Conservation (phyloP, 1,284 basidiomycete species). For the Vanrija sp. region DNA sequence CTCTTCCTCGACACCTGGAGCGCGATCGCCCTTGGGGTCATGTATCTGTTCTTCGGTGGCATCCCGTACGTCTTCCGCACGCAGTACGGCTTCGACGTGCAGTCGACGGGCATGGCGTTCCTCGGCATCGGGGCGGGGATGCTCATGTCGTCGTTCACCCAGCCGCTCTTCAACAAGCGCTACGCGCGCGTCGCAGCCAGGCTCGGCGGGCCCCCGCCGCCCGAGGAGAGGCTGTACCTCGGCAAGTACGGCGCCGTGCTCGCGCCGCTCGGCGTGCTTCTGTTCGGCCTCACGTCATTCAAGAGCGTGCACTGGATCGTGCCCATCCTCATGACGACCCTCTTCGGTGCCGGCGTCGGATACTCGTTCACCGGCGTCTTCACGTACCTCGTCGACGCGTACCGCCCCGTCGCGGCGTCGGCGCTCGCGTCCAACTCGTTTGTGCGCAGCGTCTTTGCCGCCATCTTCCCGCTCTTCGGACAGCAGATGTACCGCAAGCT, state of each 20-base stretch:
- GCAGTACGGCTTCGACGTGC: slow-evolving; percentile 59
- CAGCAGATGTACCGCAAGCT: slow-evolving; percentile 51
- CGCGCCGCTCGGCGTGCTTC: slow-evolving; percentile 65
- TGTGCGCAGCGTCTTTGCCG: slow-evolving; percentile 63
- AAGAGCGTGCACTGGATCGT: slow-evolving; percentile 62
- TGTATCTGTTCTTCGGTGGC: slow-evolving; percentile 64
- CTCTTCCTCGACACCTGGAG: slow-evolving; percentile 62
- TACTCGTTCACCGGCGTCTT: slow-evolving; percentile 66
- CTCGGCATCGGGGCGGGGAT: slow-evolving; percentile 69
- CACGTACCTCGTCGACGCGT: slow-evolving; percentile 57
- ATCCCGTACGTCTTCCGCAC: slow-evolving; percentile 66
- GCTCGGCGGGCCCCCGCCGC: slow-evolving; percentile 57
- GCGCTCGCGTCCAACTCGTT: slow-evolving; percentile 72
- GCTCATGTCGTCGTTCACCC: slow-evolving; percentile 55
- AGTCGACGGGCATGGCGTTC: slow-evolving; percentile 64
- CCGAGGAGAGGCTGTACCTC: slow-evolving; percentile 64
- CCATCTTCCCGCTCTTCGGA: slow-evolving; percentile 62
- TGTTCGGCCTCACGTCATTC: slow-evolving; percentile 70
- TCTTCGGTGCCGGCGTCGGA: slow-evolving; percentile 51
- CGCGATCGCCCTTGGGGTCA: slow-evolving; percentile 65
- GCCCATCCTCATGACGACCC: slow-evolving; percentile 24
- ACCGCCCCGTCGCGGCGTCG: slow-evolving; percentile 70
- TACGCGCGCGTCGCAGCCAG: slow-evolving; percentile 38
- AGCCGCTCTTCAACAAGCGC: slow-evolving; percentile 63
- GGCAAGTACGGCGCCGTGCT: slow-evolving; percentile 66